Evolutionary conservation across 257 asterid genomes (phyloP).

Genomic region (Avicennia marina): DNA sequence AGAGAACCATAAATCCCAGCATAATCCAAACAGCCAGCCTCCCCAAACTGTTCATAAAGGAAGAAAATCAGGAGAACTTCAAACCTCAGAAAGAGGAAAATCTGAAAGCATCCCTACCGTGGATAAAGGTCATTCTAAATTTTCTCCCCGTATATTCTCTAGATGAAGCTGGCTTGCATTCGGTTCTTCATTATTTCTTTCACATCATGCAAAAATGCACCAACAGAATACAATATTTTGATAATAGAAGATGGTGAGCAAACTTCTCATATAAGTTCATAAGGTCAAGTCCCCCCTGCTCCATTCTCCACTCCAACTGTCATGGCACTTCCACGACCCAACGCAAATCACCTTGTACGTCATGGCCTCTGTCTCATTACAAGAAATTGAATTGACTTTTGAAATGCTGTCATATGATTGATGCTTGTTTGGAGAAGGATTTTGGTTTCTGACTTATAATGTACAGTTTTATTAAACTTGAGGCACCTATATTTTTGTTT

Average conservation of each 20-base stretch:
- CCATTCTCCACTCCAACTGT: neutral
- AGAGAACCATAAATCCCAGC: conserved; percentile 11
- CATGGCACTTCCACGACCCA: neutral
- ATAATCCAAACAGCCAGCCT: conserved; percentile 12
- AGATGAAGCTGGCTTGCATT: conserved; percentile 39
- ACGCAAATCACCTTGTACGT: neutral
- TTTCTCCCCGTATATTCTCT: conserved; percentile 51
- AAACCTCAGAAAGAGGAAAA: conserved; percentile 53
- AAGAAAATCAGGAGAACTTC: conserved; percentile 31
- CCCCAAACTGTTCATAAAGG: conserved; percentile 28
- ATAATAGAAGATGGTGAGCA: conserved; percentile 10
- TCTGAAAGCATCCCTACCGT: conserved; percentile 51
- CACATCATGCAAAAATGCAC: neutral
- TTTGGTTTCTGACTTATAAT: neutral
- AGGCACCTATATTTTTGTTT: neutral
- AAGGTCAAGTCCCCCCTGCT: neutral
- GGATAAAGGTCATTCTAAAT: conserved; percentile 42
- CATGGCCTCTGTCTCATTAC: neutral
- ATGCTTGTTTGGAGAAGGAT: conserved; percentile 18
- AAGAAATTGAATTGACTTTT: neutral
- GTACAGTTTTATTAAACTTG: conserved; percentile 13
- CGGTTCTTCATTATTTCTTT: neutral
- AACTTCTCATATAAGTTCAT: conserved; percentile 7
- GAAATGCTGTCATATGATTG: neutral
- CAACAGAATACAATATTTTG: too few relatives aligned